A percentile compares a stretch with the other conserved stretches of the same genome.
phyloP scores from a whole-genome alignment of 495 filamentous ascomycete genomes.

The Lophiotrema nucula region DNA sequence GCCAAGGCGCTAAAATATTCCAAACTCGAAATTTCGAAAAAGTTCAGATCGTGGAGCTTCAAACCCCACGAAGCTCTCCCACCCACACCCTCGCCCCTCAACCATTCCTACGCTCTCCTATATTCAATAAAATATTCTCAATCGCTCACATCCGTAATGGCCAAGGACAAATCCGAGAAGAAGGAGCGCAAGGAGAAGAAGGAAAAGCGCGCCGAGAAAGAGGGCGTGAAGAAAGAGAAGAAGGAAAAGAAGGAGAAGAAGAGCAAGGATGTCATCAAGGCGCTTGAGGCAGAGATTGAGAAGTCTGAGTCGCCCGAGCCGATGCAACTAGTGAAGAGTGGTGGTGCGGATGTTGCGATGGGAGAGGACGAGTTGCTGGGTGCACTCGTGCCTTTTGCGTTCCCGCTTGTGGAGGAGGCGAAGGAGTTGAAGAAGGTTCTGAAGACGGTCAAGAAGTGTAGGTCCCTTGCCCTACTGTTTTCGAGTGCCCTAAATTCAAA shows the following conservation, averaged over 20 bases:
- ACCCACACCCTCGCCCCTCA: neutral
- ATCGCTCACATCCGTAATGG: slow-evolving; percentile 33
- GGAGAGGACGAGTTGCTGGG: slow-evolving; percentile 47
- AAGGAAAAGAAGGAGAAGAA: slow-evolving; percentile 43
- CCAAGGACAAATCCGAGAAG: slow-evolving; percentile 38
- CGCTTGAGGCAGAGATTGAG: slow-evolving; percentile 25
- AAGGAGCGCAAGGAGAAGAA: slow-evolving; percentile 61
- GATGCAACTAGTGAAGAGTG: slow-evolving; percentile 14
- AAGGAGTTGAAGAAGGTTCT: slow-evolving; percentile 90
- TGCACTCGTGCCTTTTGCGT: slow-evolving; percentile 88
- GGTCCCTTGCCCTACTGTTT: too few species aligned
- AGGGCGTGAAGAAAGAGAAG: slow-evolving; percentile 63
- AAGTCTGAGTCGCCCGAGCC: neutral
- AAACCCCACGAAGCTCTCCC: neutral
- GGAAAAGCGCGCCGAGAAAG: slow-evolving; percentile 70
- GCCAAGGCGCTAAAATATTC: slow-evolving; percentile 7
- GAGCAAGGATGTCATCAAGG: slow-evolving; percentile 12
- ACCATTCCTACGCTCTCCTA: too few species aligned
- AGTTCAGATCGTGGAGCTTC: neutral
- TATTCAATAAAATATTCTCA: neutral
- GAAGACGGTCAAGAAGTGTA: slow-evolving; percentile 93
- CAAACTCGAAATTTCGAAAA: slow-evolving; percentile 4
- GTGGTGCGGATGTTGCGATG: slow-evolving; percentile 37
- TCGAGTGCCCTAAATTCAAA: too few species aligned
- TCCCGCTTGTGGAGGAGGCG: slow-evolving; percentile 77